Evolutionary conservation across 208 protist genomes (phyloP), one percentile per base, ranked within the genome.

Genomic region (Trypanosoma congolense): DNA sequence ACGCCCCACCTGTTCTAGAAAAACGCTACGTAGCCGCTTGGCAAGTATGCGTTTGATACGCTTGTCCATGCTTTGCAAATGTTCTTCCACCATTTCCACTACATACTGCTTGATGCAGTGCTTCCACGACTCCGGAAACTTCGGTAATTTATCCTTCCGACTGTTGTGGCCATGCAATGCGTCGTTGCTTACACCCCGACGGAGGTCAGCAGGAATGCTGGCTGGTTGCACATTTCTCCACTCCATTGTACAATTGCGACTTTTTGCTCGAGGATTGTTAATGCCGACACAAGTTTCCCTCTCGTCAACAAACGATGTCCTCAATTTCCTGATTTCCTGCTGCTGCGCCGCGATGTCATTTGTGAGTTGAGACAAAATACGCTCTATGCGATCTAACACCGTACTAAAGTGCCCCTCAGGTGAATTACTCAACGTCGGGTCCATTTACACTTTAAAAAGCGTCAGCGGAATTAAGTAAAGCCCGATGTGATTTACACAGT

Each of bases 311-410:
- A 80, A 41, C 4, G 51, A 43, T 3, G 21, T 30, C 12, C 63
- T 69, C 22, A 89, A 44, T 22, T 36, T n/a, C 16, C 14, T 25
- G 28, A 89, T 82, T 21, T 84, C 77, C 6, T 70, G 44, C 56
- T 89, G 70, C 55, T 89, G 81, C 36, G 70, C 50, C 2, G 80
- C 26, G 1, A 73, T 69, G 42, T 84, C 77, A 21, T 69, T 42
- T 9, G 80, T 61, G 50, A 88, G 69, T 5, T 75, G 57, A 1
- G 51, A 19, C 29, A 88, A 61, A 5, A 88, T 22, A 16, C 44
- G 40, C 41, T 88, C 73, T 53, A 77, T 83, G 25, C 68, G 40
- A 33, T 10, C 54, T 19, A 63, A 33, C 24, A 48, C 49, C 3
- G n/a, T n/a, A n/a, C n/a, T n/a, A n/a, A n/a, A n/a, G n/a, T n/a